Conservation (phyloP, 106 monocot genomes). For the Iris macrosiphon region DNA sequence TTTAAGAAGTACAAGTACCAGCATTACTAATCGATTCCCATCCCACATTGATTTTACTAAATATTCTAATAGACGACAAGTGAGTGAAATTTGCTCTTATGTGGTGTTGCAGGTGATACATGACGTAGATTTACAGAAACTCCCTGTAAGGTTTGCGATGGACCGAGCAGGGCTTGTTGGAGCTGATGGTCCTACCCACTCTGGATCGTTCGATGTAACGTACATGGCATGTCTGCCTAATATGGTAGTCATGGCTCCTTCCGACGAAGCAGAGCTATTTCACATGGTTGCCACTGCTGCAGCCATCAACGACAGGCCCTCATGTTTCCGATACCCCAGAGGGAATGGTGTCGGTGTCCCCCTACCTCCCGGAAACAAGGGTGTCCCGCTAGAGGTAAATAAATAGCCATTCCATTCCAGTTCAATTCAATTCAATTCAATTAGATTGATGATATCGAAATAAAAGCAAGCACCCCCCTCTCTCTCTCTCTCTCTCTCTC, state of each 20-base stretch:
- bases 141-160: constrained; percentile 94
- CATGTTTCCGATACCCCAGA: constrained; percentile 88
- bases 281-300: constrained; percentile 98
- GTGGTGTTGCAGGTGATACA: constrained; percentile 63
- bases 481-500: too few species aligned
- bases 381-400: constrained; percentile 85
- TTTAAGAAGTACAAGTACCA: too few species aligned
- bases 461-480: too few species aligned
- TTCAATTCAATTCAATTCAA: too few species aligned
- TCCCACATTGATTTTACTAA: too few species aligned
- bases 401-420: too few species aligned
- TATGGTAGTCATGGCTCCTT: constrained; percentile 98
- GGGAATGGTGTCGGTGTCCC: constrained; percentile 77
- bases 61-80: too few species aligned
- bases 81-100: background rate
- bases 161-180: constrained; percentile 93
- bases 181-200: constrained; percentile 93
- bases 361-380: constrained; percentile 79
- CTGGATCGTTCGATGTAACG: constrained; percentile 85
- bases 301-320: constrained; percentile 75
- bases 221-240: constrained; percentile 96
- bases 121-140: constrained; percentile 92
- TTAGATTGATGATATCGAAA: too few species aligned
- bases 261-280: constrained; percentile 88
- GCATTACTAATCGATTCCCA: too few species aligned